Evolutionary conservation across 2,329 filamentous ascomycete genomes (phyloP), one percentile per base, ranked within the genome.

Genomic region (Calcarisporium arbuscula): DNA sequence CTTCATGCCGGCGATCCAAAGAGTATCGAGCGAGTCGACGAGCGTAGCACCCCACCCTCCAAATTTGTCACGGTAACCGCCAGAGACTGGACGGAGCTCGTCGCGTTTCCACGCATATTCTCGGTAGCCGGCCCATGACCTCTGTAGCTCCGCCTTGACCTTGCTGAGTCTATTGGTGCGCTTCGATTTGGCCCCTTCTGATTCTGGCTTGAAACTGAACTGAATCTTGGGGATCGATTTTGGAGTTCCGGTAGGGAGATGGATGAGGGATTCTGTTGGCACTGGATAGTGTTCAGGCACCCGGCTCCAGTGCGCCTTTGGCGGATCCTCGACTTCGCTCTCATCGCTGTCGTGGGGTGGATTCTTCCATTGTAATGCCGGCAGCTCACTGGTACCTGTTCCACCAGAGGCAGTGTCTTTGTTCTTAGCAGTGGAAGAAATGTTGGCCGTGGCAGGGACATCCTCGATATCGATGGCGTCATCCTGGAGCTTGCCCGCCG

Each of bases 41-140:
- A 95, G 56, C 1, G 88, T 94, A 12, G 88, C 88, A 14, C 85
- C 85, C 88, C 88, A 95, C 32, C 84, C 86, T 53, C 87, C 90
- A 58, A 96, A 96, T 0, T 87, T 85, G 52, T 95, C 84, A 14
- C 77, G 75, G 44, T 68, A 77, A 11, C 62, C 65, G 33, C 80
- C 80, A 19, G 76, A 74, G 8, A 90, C 67, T 3, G 92, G 92
- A 28, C 64, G 72, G 12, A 96, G 62, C 62, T 96, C 92, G 52
- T 96, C 92, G 47, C 94, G 85, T 42, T 80, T 75, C 77, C 85
- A 92, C 9, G 89, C 90, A 48, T 80, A 70, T 41, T 77, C 68
- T 51, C 74, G 83, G 62, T 96, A 96, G 22, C 85, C 86, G 5
- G 67, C 61, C 90, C 92, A 96, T 1, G 86, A 80, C 48, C 81